Evolutionary conservation across 805 yeast genomes (phyloP), one percentile per base, ranked within the genome.

Genomic region (Candida endomychidarum): DNA sequence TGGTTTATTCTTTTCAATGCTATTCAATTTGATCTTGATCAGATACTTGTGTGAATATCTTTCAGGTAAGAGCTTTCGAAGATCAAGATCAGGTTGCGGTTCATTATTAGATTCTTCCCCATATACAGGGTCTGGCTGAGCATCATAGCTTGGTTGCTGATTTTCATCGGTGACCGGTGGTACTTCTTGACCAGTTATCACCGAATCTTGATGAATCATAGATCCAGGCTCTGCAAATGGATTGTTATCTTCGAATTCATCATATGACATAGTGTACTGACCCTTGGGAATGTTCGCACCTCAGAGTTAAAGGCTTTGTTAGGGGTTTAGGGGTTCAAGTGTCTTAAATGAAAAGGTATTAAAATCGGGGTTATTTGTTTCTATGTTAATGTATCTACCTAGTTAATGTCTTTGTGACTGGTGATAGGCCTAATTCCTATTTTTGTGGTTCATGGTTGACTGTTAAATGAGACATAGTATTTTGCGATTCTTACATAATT

Each of bases 1-100:
- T 37, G 74, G 75, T 56, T 80, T 83, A 42, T 78, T 76, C 50
- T 81, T 75, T 59, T 90, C 97, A 35, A 93, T 67, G 10, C 77
- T 84, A 2, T 75, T 74, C 3, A 91, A 81, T 38, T 72, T 77
- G 22, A 86, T 70, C 1, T 54, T 53, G 29, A 91, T 45, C 37
- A 50, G 56, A 46, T 71, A 74, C 39, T 63, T 60, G 20, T 58
- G 59, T 36, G 70, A 62, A 45, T 67, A 64, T 46, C 82, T 54
- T 49, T 78, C 83, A 1, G 83, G 83, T 9, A 78, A 44, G 37
- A 72, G 64, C 46, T 58, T 63, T 40, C 67, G 66, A 26, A 77
- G 48, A 41, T 75, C 80, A 74, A 61, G 22, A 31, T 37, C n/a
- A 8, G 22, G 23, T n/a, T 42, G 36, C 46, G 21, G 14, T 39